Evolutionary conservation across 2,329 filamentous ascomycete species (phyloP), one percentile per base, ranked within the genome.

Genomic region (Plenodomus lindquistii): DNA sequence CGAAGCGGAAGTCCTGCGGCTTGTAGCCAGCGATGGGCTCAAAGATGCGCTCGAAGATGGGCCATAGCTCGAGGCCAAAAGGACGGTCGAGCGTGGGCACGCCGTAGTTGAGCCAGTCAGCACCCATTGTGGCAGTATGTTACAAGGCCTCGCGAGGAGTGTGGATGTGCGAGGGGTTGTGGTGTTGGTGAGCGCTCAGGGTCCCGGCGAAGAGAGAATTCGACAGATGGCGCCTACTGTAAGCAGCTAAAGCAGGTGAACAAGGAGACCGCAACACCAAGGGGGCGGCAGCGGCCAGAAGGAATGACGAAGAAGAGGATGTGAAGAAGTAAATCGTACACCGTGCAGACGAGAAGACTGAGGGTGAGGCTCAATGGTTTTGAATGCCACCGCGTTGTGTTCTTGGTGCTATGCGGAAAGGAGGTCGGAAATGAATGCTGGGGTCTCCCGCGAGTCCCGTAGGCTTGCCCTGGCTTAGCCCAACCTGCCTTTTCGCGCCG

Each of bases 61-160:
- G 91, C 94, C 94, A 97, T 74, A 97, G 78, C 57, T 89, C 81
- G 62, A 97, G 79, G 73, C 93, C 94, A 68, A 97, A 97, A 27
- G 93, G 93, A 58, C 89, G 85, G 73, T 97, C 92, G 75, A 97
- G 81, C 54, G 91, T 91, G 47, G 93, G 93, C 60, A 85, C 72
- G 71, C 78, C 78, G 61, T 70, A 62, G 52, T 77, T 65, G 50
- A 80, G 73, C 76, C 74, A 89, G 81, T 71, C 76, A 57, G 65
- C 75, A 50, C 75, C 75, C 79, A 82, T 82, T 65, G 52, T 73
- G 62, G 47, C 54, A 20, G 35, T 18, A 20, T n/a, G 35, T 18
- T 17, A 19, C 16, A 37, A 17, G 5, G 22, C 6, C 22, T 24
- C 44, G 57, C 53, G 54, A 40, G 18, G 19, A 22, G 16, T 31